A percentile compares a stretch with the other conserved stretches of the same genome.
These are phyloP conservation scores for Sanghuangporus weigelae DNA, from an alignment of 1,284 basidiomycete genomes.

Conservation along the genomic window DNA sequence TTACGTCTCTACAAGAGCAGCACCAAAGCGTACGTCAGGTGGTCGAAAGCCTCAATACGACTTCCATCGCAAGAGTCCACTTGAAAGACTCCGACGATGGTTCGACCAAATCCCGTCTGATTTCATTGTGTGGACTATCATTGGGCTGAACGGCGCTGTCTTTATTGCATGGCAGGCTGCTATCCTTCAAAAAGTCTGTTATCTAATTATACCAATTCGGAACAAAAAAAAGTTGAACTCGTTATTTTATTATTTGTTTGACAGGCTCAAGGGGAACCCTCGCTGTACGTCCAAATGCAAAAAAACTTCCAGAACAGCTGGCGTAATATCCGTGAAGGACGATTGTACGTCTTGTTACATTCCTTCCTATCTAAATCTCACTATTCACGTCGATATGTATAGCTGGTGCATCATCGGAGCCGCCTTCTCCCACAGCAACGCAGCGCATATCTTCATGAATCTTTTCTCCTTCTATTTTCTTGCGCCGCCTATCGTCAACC, in stretches of 20 bases:
- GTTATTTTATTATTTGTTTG: background rate
- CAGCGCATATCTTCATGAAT: slow-evolving; percentile 72
- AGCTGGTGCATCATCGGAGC: slow-evolving; percentile 82
- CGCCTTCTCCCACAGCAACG: slow-evolving; percentile 66
- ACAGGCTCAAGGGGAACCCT: slow-evolving; percentile 36
- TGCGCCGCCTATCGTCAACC: slow-evolving; percentile 60
- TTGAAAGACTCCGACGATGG: slow-evolving; percentile 20
- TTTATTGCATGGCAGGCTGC: slow-evolving; percentile 40
- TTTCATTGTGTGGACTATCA: slow-evolving; percentile 39
- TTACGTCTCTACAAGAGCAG: background rate
- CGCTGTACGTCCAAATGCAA: slow-evolving; percentile 51
- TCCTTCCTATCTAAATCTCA: slow-evolving; percentile 4
- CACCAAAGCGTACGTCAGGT: background rate
- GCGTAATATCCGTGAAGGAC: slow-evolving; percentile 61
- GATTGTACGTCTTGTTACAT: slow-evolving; percentile 48
- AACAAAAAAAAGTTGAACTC: background rate
- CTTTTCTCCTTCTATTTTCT: slow-evolving; percentile 78
- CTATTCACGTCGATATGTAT: background rate
- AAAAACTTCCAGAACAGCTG: slow-evolving; percentile 65
- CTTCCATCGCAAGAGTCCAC: background rate
- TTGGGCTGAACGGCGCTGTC: slow-evolving; percentile 41
- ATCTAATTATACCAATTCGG: background rate
- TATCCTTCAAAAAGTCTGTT: slow-evolving; percentile 33
- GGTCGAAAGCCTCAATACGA: background rate
- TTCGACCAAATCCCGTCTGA: slow-evolving; percentile 35